Conservation (phyloP, 257 asterid species). For the Rauvolfia tetraphylla region DNA sequence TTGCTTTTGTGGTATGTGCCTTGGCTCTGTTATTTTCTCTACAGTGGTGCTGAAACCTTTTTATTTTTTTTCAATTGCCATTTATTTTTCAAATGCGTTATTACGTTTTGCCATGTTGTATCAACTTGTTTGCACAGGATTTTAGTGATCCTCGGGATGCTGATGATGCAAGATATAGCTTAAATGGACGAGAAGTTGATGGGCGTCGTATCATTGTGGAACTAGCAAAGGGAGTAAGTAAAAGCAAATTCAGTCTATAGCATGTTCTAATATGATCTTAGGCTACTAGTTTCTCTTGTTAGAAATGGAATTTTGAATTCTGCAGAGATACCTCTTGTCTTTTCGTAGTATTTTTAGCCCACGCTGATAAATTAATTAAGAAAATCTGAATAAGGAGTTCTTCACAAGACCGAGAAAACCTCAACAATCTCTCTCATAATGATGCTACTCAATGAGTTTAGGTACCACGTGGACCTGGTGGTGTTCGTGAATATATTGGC, state of each 20-base stretch:
- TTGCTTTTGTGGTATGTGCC: slow-evolving; percentile 90
- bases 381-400: neutral
- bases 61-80: neutral
- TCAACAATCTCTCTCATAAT: neutral
- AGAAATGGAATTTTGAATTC: neutral
- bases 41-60: neutral
- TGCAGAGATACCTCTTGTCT: neutral
- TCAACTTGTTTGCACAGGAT: slow-evolving; percentile 49
- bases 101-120: slow-evolving; percentile 27
- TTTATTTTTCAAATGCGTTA: slow-evolving; percentile 6
- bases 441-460: slow-evolving; percentile 21
- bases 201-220: slow-evolving; percentile 92
- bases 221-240: slow-evolving; percentile 89
- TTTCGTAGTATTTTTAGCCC: neutral
- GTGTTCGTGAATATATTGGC: slow-evolving; percentile 75
- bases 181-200: slow-evolving; percentile 91
- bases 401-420: neutral
- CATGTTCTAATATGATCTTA: neutral
- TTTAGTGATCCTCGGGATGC: slow-evolving; percentile 96
- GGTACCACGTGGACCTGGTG: slow-evolving; percentile 99
- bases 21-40: slow-evolving; percentile 16
- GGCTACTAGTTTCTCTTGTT: neutral
- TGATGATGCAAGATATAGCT: slow-evolving; percentile 80
- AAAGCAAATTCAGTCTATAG: neutral
- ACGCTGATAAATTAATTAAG: neutral